Evolutionary conservation across 2,329 filamentous ascomycete species (phyloP).

Genomic region (Aureobasidium mangrovei): DNA sequence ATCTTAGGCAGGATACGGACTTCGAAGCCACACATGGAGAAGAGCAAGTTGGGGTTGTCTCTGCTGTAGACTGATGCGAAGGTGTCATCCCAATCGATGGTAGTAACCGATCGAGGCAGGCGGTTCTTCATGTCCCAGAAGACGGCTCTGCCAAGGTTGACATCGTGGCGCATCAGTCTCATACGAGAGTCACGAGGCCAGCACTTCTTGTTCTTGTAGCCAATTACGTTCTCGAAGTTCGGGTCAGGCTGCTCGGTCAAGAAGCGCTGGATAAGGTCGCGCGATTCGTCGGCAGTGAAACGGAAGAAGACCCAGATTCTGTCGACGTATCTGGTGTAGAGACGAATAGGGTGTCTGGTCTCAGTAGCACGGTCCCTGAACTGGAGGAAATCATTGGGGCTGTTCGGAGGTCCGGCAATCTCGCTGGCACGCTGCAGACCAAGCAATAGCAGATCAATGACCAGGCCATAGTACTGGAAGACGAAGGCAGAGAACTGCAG

Average conservation of each 20-base stretch:
- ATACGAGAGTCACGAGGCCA: slow-evolving; percentile 97
- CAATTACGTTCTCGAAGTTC: slow-evolving; percentile 98
- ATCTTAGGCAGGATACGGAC: slow-evolving; percentile 93
- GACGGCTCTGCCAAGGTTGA: slow-evolving; percentile 91
- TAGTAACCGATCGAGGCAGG: slow-evolving; percentile 86
- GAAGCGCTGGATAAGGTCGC: slow-evolving; percentile 94
- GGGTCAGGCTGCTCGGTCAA: slow-evolving; percentile 96
- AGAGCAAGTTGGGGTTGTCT: slow-evolving; percentile 93
- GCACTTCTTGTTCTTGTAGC: slow-evolving; percentile 98
- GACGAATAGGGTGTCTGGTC: slow-evolving; percentile 82
- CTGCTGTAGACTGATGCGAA: slow-evolving; percentile 97
- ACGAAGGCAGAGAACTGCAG: slow-evolving; percentile 97
- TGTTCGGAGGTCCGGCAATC: slow-evolving; percentile 87
- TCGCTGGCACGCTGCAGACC: slow-evolving; percentile 95
- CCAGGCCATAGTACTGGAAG: slow-evolving; percentile 96
- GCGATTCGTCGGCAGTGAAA: slow-evolving; percentile 86
- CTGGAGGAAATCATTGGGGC: slow-evolving; percentile 94
- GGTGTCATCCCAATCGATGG: slow-evolving; percentile 98
- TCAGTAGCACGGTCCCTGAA: slow-evolving; percentile 92
- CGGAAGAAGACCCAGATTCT: slow-evolving; percentile 97
- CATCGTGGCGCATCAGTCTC: slow-evolving; percentile 97
- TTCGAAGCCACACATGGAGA: slow-evolving; percentile 97
- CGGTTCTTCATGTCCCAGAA: slow-evolving; percentile 99
- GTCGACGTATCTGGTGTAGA: slow-evolving; percentile 98
- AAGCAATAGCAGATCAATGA: slow-evolving; percentile 84